Percentiles rank a stretch among this genome's conserved stretches.
These are phyloP conservation scores for Exophiala bonariae DNA, from an alignment of 2,329 filamentous ascomycete species.

Conservation along the genomic window DNA sequence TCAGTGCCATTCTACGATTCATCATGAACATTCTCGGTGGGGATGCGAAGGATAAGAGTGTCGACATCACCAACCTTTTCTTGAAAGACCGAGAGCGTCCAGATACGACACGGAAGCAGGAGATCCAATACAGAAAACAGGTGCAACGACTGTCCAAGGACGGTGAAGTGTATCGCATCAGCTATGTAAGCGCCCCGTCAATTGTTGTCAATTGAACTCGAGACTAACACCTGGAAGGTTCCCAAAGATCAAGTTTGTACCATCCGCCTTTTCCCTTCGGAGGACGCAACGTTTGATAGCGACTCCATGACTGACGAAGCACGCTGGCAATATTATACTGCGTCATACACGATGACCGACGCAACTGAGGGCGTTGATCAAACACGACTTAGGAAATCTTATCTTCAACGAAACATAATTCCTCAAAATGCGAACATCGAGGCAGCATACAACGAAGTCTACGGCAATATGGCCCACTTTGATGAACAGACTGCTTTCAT, in stretches of 20 bases:
- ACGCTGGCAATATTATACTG: conserved; percentile 93
- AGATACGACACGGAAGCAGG: conserved; percentile 83
- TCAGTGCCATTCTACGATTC: conserved; percentile 75
- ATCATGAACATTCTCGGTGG: conserved; percentile 66
- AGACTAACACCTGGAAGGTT: conserved; percentile 51
- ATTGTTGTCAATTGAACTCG: conserved; percentile 13
- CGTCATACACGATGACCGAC: conserved; percentile 84
- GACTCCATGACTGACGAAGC: conserved; percentile 64
- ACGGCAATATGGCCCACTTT: conserved; percentile 56
- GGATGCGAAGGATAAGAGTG: conserved; percentile 89
- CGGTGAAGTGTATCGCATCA: conserved; percentile 84
- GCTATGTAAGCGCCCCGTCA: conserved; percentile 68
- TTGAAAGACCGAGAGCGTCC: conserved; percentile 77
- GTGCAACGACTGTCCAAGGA: conserved; percentile 93
- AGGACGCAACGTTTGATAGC: conserved; percentile 76
- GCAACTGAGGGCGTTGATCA: conserved; percentile 77
- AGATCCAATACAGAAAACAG: conserved; percentile 87
- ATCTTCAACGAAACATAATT: conserved; percentile 71
- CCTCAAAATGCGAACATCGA: conserved; percentile 62
- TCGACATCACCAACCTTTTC: conserved; percentile 86
- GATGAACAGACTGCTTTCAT: conserved; percentile 73
- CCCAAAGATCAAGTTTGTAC: conserved; percentile 68
- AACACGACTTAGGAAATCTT: conserved; percentile 64
- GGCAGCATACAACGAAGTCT: conserved; percentile 59
- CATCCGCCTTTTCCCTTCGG: conserved; percentile 81